These are phyloP conservation scores for Chrysoporthe puriensis DNA, from an alignment of 2,329 filamentous ascomycete genomes.

Conservation along the genomic window DNA sequence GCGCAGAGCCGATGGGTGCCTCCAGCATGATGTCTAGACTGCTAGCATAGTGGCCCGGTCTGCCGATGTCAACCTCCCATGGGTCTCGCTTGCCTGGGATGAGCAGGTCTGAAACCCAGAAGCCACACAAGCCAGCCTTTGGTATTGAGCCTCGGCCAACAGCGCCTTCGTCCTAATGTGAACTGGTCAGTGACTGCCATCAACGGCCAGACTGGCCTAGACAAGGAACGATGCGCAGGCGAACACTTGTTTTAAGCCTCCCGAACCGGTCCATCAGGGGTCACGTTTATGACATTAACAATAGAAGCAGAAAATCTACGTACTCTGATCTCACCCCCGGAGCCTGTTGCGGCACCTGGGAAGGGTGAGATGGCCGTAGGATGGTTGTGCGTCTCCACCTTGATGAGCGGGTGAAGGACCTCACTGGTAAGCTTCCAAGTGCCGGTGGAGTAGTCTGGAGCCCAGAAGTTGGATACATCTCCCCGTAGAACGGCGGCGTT, in stretches of 20 bases:
- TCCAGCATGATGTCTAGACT: slow-evolving; percentile 97
- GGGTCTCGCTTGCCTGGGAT: slow-evolving; percentile 82
- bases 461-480: slow-evolving; percentile 76
- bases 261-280: neutral
- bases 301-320: neutral
- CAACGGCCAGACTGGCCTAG: neutral
- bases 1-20: slow-evolving; percentile 90
- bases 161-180: slow-evolving; percentile 75
- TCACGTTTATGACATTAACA: neutral
- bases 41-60: slow-evolving; percentile 88
- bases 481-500: slow-evolving; percentile 93
- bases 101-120: slow-evolving; percentile 91
- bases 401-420: slow-evolving; percentile 82
- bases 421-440: slow-evolving; percentile 89
- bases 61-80: slow-evolving; percentile 91
- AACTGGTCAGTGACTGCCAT: slow-evolving; percentile 11
- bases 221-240: neutral
- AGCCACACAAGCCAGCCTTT: slow-evolving; percentile 89
- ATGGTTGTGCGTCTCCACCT: slow-evolving; percentile 98
- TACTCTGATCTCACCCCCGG: slow-evolving; percentile 85
- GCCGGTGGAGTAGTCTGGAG: slow-evolving; percentile 82
- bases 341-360: slow-evolving; percentile 90
- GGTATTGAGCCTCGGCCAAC: slow-evolving; percentile 91
- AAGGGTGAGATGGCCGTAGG: slow-evolving; percentile 95
- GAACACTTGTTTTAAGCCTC: slow-evolving; percentile 21